Percentiles rank a stretch among this genome's conserved stretches.
phyloP scores from a whole-genome alignment of 1,139 yeast species.

The Pichia sp. region DNA sequence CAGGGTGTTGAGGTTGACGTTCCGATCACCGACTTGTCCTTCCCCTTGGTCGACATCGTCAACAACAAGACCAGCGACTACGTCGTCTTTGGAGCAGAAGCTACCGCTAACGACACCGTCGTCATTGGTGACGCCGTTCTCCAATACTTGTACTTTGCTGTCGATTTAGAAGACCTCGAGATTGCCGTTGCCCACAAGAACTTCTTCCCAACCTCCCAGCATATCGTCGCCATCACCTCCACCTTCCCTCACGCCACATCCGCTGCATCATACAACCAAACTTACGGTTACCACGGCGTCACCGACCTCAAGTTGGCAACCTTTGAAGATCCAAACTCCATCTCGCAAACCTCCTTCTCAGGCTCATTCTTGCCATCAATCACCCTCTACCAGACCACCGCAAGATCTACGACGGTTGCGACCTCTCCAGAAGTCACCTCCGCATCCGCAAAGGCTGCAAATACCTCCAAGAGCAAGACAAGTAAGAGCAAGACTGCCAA shows the following conservation, averaged over 20 bases:
- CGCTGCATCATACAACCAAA: conserved; percentile 14
- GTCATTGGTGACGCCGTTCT: conserved; percentile 69
- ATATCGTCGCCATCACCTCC: conserved; percentile 12
- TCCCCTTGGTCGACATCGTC: conserved; percentile 15
- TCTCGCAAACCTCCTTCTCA: conserved; percentile 15
- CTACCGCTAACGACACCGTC: conserved; percentile 26
- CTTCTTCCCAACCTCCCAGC: conserved; percentile 38
- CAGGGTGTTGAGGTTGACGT: conserved; percentile 45
- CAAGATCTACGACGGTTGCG: not conserved
- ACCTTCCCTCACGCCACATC: conserved; percentile 18
- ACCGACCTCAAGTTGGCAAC: conserved; percentile 17
- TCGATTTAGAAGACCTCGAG: conserved; percentile 61
- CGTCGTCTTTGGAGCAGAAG: conserved; percentile 35
- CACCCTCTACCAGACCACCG: conserved; percentile 10
- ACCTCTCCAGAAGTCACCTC: not conserved
- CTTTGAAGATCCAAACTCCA: conserved; percentile 13
- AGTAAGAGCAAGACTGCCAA: not conserved
- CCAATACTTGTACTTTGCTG: conserved; percentile 68
- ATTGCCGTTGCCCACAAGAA: conserved; percentile 65
- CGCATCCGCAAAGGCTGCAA: not conserved
- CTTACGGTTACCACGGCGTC: conserved; percentile 17
- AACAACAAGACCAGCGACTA: conserved; percentile 15
- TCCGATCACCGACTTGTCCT: conserved; percentile 34
- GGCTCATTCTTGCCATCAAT: conserved; percentile 11
- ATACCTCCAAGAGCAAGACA: not conserved